Percentiles rank a stretch among this genome's conserved stretches.
Conservation (phyloP, 352 stramenopile species). For the Phytopythium sindhum region DNA sequence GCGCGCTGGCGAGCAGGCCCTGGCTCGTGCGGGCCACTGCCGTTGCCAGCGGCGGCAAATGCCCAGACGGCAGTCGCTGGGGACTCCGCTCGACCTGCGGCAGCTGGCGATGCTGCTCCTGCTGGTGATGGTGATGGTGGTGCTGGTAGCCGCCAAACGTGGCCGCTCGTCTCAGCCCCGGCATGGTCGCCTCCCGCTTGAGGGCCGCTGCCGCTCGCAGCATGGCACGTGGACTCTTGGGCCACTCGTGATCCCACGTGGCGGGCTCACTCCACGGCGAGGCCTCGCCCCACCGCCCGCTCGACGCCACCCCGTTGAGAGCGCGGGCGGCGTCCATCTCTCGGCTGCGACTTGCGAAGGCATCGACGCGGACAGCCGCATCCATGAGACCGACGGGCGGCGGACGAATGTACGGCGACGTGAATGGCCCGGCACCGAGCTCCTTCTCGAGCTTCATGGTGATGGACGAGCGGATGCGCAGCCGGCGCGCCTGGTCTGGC, state of each 20-base stretch:
- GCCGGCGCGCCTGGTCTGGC: slow-evolving; percentile 26
- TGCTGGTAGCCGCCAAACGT: slow-evolving; percentile 6
- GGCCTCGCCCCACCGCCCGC: slow-evolving; percentile 1
- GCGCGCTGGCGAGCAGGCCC: slow-evolving; percentile 18
- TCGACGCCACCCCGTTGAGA: slow-evolving; percentile 11
- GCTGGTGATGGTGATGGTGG: background rate
- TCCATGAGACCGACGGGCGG: slow-evolving; percentile 17
- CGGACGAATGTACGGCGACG: slow-evolving; percentile 28
- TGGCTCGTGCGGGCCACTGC: slow-evolving; percentile 31
- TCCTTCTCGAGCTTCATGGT: slow-evolving; percentile 35
- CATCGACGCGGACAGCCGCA: background rate
- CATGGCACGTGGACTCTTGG: slow-evolving; percentile 35
- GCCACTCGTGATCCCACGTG: slow-evolving; percentile 20
- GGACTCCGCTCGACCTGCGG: slow-evolving; percentile 1
- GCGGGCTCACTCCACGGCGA: background rate
- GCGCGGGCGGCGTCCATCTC: slow-evolving; percentile 21
- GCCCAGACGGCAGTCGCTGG: slow-evolving; percentile 10
- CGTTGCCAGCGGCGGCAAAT: slow-evolving; percentile 34
- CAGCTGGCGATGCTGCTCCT: background rate
- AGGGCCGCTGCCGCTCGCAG: slow-evolving; percentile 27
- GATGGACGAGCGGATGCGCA: slow-evolving; percentile 36
- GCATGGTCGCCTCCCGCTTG: slow-evolving; percentile 22
- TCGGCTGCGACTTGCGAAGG: slow-evolving; percentile 5
- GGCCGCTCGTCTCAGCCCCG: slow-evolving; percentile 1
- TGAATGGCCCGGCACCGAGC: slow-evolving; percentile 16